Evolutionary conservation across 1,139 yeast species (phyloP), one percentile per base, ranked within the genome.

Genomic region (Geotrichum armillariae): DNA sequence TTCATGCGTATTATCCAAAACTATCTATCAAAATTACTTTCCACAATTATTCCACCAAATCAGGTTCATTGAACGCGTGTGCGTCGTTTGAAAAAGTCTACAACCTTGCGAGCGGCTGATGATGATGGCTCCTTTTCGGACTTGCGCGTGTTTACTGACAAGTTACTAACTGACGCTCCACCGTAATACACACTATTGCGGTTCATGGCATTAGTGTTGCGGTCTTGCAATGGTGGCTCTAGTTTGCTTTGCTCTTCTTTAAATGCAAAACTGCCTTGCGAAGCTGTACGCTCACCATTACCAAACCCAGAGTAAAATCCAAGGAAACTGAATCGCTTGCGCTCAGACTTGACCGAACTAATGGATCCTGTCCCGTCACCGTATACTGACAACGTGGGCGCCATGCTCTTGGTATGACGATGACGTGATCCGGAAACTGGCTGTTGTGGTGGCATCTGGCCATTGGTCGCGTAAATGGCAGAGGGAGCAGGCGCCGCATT

Each of bases 1-100:
- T n/a, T n/a, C n/a, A n/a, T n/a, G n/a, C n/a, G n/a, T n/a, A n/a
- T n/a, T n/a, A n/a, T n/a, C n/a, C n/a, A n/a, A n/a, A n/a, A n/a
- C n/a, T n/a, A n/a, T n/a, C n/a, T n/a, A n/a, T n/a, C n/a, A n/a
- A n/a, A n/a, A n/a, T n/a, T n/a, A n/a, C n/a, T n/a, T n/a, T n/a
- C n/a, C n/a, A n/a, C n/a, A n/a, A n/a, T n/a, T n/a, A n/a, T n/a
- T n/a, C n/a, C n/a, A n/a, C n/a, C n/a, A n/a, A n/a, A n/a, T n/a
- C n/a, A n/a, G n/a, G n/a, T n/a, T 20, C 23, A 41, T 20, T 41
- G 38, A 20, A 41, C 45, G 29, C 45, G 45, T 7, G 45, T 32
- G 20, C 45, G 37, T 31, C 72, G 60, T 56, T 66, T 66, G 63
- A 68, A 65, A 53, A 66, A 67, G 47, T 67, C 70, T 27, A 68